Evolutionary conservation across 2,329 filamentous ascomycete species (phyloP), one percentile per base, ranked within the genome.

Genomic region (Emydomyces testavorans): DNA sequence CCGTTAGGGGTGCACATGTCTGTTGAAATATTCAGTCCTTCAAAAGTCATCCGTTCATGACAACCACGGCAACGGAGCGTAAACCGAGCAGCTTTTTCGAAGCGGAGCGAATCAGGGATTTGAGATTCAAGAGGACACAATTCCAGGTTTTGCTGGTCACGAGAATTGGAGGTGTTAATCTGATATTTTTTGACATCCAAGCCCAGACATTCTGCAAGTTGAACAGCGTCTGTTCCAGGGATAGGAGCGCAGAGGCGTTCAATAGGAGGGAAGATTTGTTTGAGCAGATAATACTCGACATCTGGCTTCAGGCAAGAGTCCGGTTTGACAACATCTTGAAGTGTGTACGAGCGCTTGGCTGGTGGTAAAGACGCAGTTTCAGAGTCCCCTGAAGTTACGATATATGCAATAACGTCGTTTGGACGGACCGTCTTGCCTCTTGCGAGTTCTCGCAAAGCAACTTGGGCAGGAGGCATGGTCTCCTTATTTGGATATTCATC

Each of bases 221-320:
- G 82, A 1, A 86, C 79, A 6, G 90, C 84, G 53, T 94, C 93
- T 1, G 92, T 98, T 50, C 92, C 92, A 11, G 79, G 79, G 59
- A 98, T 95, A 51, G 94, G 94, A 52, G 90, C 92, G 63, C 92
- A 98, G 18, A 98, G 80, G 75, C 92, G 86, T 70, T 98, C 92
- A 21, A 98, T 92, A 0, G 92, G 92, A 8, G 92, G 92, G 68
- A 98, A 87, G 50, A 98, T 95, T 66, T 98, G 92, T 72, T 98
- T 98, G 71, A 87, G 83, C 32, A 98, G 79, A 65, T 98, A 98
- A 78, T 89, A 96, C 62, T 98, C 92, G n/a, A 95, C 78, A 60
- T 98, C 92, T 1, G 89, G 86, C 50, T 82, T 76, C 5, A 98
- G 75, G 1, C 73, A 82, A 1, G 82, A 80, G 56, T 85, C 84